These are phyloP conservation scores for Xylaria castorea DNA, from an alignment of 495 filamentous ascomycete genomes.

Conservation along the genomic window DNA sequence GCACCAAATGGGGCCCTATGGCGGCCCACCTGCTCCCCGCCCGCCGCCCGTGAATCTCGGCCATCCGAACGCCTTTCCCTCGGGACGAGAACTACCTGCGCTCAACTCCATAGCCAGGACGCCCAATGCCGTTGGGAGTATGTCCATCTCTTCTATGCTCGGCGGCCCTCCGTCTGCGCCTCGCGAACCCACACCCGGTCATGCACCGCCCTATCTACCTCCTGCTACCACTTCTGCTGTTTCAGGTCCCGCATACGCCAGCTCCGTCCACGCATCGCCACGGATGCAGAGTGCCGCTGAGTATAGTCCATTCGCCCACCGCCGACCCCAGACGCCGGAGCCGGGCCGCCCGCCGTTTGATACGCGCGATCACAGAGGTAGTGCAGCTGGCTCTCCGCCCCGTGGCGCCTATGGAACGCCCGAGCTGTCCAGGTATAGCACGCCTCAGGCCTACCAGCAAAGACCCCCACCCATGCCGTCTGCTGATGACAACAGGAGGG, in stretches of 20 bases:
- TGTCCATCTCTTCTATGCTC: conserved; percentile 97
- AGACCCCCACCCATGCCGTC: conserved; percentile 48
- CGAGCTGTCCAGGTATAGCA: conserved; percentile 61
- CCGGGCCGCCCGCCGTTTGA: conserved; percentile 59
- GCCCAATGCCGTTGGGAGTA: conserved; percentile 68
- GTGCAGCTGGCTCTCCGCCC: conserved; percentile 54
- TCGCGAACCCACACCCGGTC: conserved; percentile 58
- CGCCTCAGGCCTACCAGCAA: conserved; percentile 57
- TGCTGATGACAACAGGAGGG: conserved; percentile 47
- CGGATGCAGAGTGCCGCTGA: conserved; percentile 58
- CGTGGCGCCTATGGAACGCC: conserved; percentile 56
- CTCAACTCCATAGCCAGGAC: conserved; percentile 56
- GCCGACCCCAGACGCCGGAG: conserved; percentile 78
- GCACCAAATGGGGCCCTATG: conserved; percentile 52
- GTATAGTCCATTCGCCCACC: conserved; percentile 60
- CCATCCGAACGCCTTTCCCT: conserved; percentile 57
- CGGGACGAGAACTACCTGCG: conserved; percentile 61
- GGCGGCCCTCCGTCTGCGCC: conserved; percentile 63
- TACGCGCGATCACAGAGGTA: conserved; percentile 52
- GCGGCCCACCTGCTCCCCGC: conserved; percentile 52
- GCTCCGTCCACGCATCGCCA: conserved; percentile 59
- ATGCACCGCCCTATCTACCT: conserved; percentile 60
- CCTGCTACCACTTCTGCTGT: conserved; percentile 60
- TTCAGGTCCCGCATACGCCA: conserved; percentile 51
- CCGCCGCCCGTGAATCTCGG: conserved; percentile 59